Evolutionary conservation across 371 early-diverging fungal genomes (phyloP), one percentile per base, ranked within the genome.

Genomic region (Lichtheimia ramosa): DNA sequence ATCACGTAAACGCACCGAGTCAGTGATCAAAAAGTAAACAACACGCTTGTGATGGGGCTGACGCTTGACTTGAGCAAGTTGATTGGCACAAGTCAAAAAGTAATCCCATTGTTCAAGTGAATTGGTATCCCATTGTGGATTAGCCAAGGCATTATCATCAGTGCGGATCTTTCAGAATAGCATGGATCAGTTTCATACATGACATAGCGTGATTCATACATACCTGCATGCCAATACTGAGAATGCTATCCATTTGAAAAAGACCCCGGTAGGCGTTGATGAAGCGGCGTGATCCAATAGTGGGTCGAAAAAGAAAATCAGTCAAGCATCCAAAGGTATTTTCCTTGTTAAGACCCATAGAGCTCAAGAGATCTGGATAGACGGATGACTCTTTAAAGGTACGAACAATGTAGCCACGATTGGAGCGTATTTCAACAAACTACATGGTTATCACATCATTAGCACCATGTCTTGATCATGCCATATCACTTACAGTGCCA

Each of bases 301-400:
- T 81, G 12, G 81, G 81, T 1, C 71, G 72, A 55, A 81, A 77
- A 7, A 81, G 54, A 27, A 69, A 81, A 51, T 81, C 75, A 42
- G 74, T 69, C 24, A 81, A 52, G 43, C 81, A 81, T 27, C 73
- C 58, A 41, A 77, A 81, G 1, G 71, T 46, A 50, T 81, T 81
- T 51, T 72, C 73, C 41, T 72, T 74, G 16, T 69, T 71, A 7
- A 81, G 52, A 0, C 81, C 81, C 57, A 77, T 68, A 8, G 54
- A 21, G 2, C 66, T 60, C 7, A 77, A 54, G 8, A 48, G 56
- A 14, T 62, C 62, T 4, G 60, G 69, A 40, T 77, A 77, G 39
- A 53, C 42, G 13, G 58, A 56, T 14, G 74, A 74, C 12, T 65
- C 43, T 53, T 71, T 61, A 43, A 81, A 81, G 1, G 78, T 77